Percentiles rank a stretch among this genome's conserved stretches.
Conservation (phyloP, 2,329 filamentous ascomycete species). For the Helminthosporium solani region DNA sequence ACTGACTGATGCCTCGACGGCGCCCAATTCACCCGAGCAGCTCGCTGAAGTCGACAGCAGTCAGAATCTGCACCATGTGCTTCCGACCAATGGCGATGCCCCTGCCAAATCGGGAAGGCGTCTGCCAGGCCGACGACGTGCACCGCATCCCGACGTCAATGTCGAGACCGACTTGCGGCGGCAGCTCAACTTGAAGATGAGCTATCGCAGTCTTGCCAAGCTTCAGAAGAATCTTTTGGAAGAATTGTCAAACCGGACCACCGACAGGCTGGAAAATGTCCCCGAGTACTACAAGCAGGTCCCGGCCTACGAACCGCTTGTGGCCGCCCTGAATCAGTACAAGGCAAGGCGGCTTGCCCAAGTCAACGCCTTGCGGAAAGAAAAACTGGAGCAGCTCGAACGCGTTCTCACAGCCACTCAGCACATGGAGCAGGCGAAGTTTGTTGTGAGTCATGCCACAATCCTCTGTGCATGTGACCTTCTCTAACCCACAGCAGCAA, state of each 20-base stretch:
- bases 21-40: slow-evolving; percentile 36
- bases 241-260: slow-evolving; percentile 62
- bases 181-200: slow-evolving; percentile 65
- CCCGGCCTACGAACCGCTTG: slow-evolving; percentile 55
- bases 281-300: slow-evolving; percentile 55
- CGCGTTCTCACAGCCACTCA: slow-evolving; percentile 37
- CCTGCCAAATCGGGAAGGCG: slow-evolving; percentile 40
- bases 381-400: slow-evolving; percentile 41
- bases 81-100: slow-evolving; percentile 39
- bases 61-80: slow-evolving; percentile 36
- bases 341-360: slow-evolving; percentile 44
- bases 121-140: slow-evolving; percentile 48
- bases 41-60: slow-evolving; percentile 35
- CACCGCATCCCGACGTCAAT: slow-evolving; percentile 48
- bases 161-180: slow-evolving; percentile 54
- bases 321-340: slow-evolving; percentile 53
- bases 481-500: slow-evolving; percentile 24
- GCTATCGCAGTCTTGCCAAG: slow-evolving; percentile 63
- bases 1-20: slow-evolving; percentile 38
- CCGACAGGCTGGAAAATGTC: slow-evolving; percentile 59
- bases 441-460: slow-evolving; percentile 37
- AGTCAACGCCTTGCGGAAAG: slow-evolving; percentile 40
- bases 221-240: slow-evolving; percentile 65
- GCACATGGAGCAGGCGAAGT: slow-evolving; percentile 39
- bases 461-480: neutral